Percentiles rank a stretch among this genome's conserved stretches.
phyloP scores from a whole-genome alignment of 2,329 filamentous ascomycete genomes.

The Aspergillus arachidicola region DNA sequence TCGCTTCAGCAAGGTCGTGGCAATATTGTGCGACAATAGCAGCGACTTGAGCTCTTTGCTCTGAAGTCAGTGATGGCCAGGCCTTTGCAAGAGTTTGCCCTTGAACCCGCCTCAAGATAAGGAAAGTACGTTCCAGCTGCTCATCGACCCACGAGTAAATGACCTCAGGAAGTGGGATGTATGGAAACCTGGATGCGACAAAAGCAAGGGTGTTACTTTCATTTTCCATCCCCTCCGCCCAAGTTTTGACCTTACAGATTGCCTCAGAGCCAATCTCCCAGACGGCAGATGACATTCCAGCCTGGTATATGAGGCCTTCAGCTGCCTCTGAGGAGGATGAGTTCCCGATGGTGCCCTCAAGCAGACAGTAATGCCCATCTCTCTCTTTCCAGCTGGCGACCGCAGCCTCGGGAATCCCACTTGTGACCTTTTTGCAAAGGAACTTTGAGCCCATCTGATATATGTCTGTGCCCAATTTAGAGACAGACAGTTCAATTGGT shows the following conservation, averaged over 20 bases:
- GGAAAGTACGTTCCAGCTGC: slow-evolving; percentile 2
- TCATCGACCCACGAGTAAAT: slow-evolving; percentile 9
- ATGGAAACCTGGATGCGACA: slow-evolving; percentile 2
- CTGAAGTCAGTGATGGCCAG: slow-evolving; percentile 7
- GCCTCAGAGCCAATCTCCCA: slow-evolving; percentile 13
- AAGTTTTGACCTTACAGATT: slow-evolving; percentile 20
- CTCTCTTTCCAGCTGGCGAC: slow-evolving; percentile 9
- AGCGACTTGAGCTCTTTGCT: background rate
- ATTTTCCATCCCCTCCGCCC: slow-evolving; percentile 15
- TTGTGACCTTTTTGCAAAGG: slow-evolving; percentile 12
- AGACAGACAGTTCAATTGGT: background rate
- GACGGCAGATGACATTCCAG: slow-evolving; percentile 15
- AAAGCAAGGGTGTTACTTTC: slow-evolving; percentile 15
- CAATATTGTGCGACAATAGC: slow-evolving; percentile 8
- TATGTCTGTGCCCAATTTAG: slow-evolving; percentile 5
- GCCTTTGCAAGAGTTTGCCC: background rate
- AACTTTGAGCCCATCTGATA: slow-evolving; percentile 15
- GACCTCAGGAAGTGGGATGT: slow-evolving; percentile 8
- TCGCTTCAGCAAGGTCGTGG: background rate
- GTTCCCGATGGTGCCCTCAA: background rate
- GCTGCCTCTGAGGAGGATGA: background rate
- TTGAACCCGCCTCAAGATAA: slow-evolving; percentile 8
- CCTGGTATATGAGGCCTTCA: slow-evolving; percentile 11
- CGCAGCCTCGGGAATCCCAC: background rate
- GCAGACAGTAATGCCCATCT: background rate